Evolutionary conservation across 2,329 filamentous ascomycete species (phyloP), one percentile per base, ranked within the genome.

Genomic region (Colletotrichum aenigma): DNA sequence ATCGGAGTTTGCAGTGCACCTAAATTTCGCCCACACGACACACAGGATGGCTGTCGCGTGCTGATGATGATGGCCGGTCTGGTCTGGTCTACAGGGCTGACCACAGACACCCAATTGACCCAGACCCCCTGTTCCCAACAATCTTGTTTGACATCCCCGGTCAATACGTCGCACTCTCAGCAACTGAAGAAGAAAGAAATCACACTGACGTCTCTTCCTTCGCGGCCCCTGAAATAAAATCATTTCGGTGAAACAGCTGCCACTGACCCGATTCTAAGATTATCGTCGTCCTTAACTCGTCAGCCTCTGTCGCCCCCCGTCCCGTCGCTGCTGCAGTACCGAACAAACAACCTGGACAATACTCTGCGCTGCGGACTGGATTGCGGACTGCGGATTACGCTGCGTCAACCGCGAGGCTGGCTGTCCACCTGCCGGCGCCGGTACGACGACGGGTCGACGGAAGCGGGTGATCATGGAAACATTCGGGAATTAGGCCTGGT

Each of bases 161-260:
- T 32, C 43, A 38, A 24, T 15, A 32, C 48, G 66, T 66, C 64
- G 62, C 70, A 67, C 34, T 28, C 70, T 52, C 30, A 16, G 55
- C 9, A 34, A 38, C 15, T 43, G 58, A 70, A 64, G n/a, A 55
- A 68, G 28, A 32, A 72, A 72, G 55, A 21, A 60, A 72, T 36
- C 52, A 68, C 28, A 52, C 55, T 64, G 67, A 64, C 56, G 38
- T 58, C 34, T 32, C 48, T 30, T 15, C 32, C 58, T 32, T 21
- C 36, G 65, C 69, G 56, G 61, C 9, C 18, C 43, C 64, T 38
- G 56, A 26, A 60, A 43, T 62, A 52, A 62, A 52, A 28, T 34
- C 34, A 69, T 73, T 68, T 60, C 48, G 56, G 70, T 69, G 73
- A 73, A 75, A 75, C 73, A 67, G 38, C 58, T 75, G 64, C 56